Evolutionary conservation across 768 basidiomycete species (phyloP), one percentile per base, ranked within the genome.

Genomic region (Strobilomyces echinocephalus): DNA sequence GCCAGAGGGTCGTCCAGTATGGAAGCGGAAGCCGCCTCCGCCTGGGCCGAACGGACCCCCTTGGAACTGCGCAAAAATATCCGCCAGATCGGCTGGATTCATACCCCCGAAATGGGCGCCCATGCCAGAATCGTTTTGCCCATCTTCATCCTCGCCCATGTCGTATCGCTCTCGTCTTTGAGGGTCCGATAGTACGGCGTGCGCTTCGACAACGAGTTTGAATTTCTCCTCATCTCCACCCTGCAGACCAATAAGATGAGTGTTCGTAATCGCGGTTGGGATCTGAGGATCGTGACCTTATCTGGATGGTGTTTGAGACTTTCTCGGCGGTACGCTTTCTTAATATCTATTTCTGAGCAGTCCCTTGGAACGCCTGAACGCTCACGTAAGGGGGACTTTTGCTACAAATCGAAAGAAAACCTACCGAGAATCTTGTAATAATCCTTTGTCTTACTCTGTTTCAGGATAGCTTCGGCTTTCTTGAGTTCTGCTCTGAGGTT

Each of bases 171-270:
- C 77, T 39, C 90, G 78, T 41, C 84, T 75, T 11, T 73, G 74
- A 1, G 89, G 79, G 60, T 94, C 92, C 0, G 88, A 91, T 3
- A 94, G 82, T 4, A 94, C 86, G 8, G 82, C 79, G 57, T 94
- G 78, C 3, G 91, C 89, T 69, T 93, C 92, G 1, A 76, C 82
- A 30, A 91, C 85, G 20, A 92, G 78, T 70, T 97, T 97, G 81
- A 98, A 98, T 61, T 91, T 88, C 65, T 97, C 95, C 62, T 95
- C 94, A 66, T 93, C 91, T 28, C 95, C 95, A 26, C 95, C 93
- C 85, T 91, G 56, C 34, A 64, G 34, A 52, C 21, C 15, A 16
- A 30, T 20, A 44, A 40, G 30, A 16, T 58, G 49, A 60, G 50
- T 60, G 45, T 14, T 10, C 5, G 34, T 57, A 4, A 28, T 30